Base-by-base conservation (phyloP, 1,284 basidiomycete species). In the Retiboletus flavoniger region DNA sequence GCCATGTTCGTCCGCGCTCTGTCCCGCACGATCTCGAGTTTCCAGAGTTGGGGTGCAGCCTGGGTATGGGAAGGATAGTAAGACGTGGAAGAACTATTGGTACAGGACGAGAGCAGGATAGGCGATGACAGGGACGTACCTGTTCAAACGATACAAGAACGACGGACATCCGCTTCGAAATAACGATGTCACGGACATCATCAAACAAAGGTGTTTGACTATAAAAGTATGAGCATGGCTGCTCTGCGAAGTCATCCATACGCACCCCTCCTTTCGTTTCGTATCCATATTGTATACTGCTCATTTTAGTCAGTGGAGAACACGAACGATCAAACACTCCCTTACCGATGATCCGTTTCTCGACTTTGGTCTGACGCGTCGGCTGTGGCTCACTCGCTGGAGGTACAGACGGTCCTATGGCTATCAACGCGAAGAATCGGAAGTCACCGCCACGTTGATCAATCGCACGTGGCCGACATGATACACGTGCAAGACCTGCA, bases 31-130 rank as follows among this genome's bases (percentile, higher is more conserved):
- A 81, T 66, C 43, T 89, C 87, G 40, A 91, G 69, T 66, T 82
- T 86, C 88, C 89, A 91, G 3, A 91, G 73, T 67, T 91, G 88
- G 0, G 89, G 89, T 13, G 88, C 81, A 1, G 85, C 83, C 87
- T 89, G 39, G 28, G 39, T 10, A 31, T 2, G 43, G 11, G 3
- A 34, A 26, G 9, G 13, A 4, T 16, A 17, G 13, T 40, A 9
- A 42, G 35, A n/a, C n/a, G 1, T 26, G 6, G 6, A 11, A 11
- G 16, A 6, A 13, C 9, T 24, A 10, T n/a, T n/a, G n/a, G 8
- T 6, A 14, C 16, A n/a, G 11, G 31, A 29, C 2, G 26, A 42
- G 16, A 16, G 19, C 16, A 17, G n/a, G 10, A n/a, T 9, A n/a
- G 7, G 10, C 1, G 7, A 34, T 14, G 54, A 17, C 50, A 34